Conservation (phyloP, 345 rosid genomes). For the Gossypium sturtianum region DNA sequence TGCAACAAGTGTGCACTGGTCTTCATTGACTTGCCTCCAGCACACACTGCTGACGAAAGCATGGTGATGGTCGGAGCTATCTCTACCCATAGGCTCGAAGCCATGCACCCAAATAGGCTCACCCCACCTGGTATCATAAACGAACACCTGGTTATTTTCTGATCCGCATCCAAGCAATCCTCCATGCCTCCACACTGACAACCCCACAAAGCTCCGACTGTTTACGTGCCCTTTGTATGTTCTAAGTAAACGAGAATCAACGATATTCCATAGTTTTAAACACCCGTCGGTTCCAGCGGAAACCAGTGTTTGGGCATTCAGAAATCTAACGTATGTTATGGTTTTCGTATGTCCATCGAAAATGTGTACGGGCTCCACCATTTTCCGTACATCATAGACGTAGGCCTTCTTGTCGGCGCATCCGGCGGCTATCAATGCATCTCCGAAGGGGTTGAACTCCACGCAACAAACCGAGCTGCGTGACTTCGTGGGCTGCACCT, state of each 20-base stretch:
- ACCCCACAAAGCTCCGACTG: slow-evolving; percentile 64
- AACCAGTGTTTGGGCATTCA: slow-evolving; percentile 34
- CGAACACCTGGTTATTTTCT: slow-evolving; percentile 62
- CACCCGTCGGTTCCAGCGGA: slow-evolving; percentile 70
- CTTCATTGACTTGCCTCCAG: slow-evolving; percentile 69
- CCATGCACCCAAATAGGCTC: slow-evolving; percentile 69
- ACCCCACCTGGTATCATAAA: slow-evolving; percentile 75
- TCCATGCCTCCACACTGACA: slow-evolving; percentile 70
- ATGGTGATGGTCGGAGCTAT: slow-evolving; percentile 10
- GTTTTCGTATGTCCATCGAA: slow-evolving; percentile 65
- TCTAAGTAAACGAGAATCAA: slow-evolving; percentile 28
- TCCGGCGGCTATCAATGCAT: slow-evolving; percentile 50
- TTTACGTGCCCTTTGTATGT: slow-evolving; percentile 71
- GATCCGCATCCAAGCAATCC: slow-evolving; percentile 82
- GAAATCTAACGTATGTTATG: slow-evolving; percentile 59
- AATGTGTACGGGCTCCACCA: slow-evolving; percentile 33
- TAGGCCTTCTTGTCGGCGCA: slow-evolving; percentile 70
- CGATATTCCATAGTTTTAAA: slow-evolving; percentile 57
- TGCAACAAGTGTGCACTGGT: slow-evolving; percentile 55
- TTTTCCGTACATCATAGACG: slow-evolving; percentile 55
- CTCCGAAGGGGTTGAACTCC: slow-evolving; percentile 65
- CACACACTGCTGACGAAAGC: slow-evolving; percentile 77
- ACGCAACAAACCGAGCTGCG: slow-evolving; percentile 60
- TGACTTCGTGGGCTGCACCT: slow-evolving; percentile 42
- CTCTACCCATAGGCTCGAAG: slow-evolving; percentile 28